Conservation (phyloP, 148 eudicot genomes). For the Camellia sinensis region DNA sequence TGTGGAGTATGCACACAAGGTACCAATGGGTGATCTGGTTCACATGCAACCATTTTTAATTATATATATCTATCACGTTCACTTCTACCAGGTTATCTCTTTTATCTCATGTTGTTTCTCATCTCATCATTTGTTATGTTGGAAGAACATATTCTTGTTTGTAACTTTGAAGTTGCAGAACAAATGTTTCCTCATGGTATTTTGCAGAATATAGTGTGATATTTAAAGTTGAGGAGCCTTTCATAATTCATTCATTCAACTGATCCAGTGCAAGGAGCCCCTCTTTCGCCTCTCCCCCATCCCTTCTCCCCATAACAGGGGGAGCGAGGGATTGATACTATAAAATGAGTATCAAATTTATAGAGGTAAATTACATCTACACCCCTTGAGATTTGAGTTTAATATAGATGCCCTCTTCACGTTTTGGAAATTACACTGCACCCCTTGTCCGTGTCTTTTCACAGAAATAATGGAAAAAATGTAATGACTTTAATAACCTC, state of each 20-base stretch:
- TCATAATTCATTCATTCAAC: background rate
- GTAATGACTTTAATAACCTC: no score
- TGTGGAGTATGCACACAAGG: constrained; percentile 84
- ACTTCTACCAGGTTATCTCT: background rate
- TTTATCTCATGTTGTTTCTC: background rate
- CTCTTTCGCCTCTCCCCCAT: no score
- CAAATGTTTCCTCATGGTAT: background rate
- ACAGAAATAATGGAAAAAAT: no score
- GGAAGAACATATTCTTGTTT: background rate
- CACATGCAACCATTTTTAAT: background rate
- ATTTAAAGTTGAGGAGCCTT: background rate
- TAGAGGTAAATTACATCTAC: no score
- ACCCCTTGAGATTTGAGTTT: no score
- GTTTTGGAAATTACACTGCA: no score
- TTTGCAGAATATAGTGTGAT: background rate
- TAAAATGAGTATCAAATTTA: background rate
- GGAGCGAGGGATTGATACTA: background rate
- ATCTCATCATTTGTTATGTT: background rate
- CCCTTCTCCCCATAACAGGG: background rate
- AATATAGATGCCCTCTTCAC: no score
- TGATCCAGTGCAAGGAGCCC: background rate
- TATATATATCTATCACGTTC: background rate
- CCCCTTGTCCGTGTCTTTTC: no score
- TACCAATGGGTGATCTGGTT: constrained; percentile 15
- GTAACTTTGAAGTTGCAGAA: background rate